These are phyloP conservation scores for Phytophthora multivora DNA, from an alignment of 352 stramenopile genomes.

Conservation along the genomic window DNA sequence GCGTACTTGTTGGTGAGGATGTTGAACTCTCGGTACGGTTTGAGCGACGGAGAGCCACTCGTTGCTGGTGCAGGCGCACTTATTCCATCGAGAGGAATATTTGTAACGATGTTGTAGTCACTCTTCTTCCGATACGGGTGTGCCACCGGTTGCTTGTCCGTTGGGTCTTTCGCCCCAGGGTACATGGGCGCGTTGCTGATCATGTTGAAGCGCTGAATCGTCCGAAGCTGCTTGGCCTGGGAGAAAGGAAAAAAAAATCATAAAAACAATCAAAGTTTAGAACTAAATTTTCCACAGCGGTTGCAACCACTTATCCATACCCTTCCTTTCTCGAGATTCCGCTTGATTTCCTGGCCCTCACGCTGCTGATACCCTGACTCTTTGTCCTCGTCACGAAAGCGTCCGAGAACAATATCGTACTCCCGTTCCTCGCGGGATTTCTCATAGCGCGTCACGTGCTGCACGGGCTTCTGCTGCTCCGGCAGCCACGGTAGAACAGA, in stretches of 20 bases:
- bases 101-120: conserved; percentile 75
- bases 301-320: conserved; percentile 25
- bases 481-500: conserved; percentile 59
- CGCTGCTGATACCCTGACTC: conserved; percentile 37
- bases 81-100: conserved; percentile 32
- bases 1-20: conserved; percentile 79
- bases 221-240: conserved; percentile 66
- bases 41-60: conserved; percentile 30
- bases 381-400: conserved; percentile 65
- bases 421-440: conserved; percentile 73
- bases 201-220: conserved; percentile 66
- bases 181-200: conserved; percentile 71
- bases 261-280: not conserved
- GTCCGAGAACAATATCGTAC: conserved; percentile 71
- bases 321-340: conserved; percentile 44
- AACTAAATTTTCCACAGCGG: conserved; percentile 1
- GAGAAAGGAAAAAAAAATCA: not conserved
- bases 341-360: conserved; percentile 41
- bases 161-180: conserved; percentile 46
- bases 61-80: not conserved
- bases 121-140: conserved; percentile 45
- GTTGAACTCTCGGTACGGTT: conserved; percentile 65
- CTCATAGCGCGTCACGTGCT: conserved; percentile 72
- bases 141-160: conserved; percentile 37
- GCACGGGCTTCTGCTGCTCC: conserved; percentile 56